Evolutionary conservation across 495 filamentous ascomycete species (phyloP).

Genomic region (Clohesyomyces aquaticus): DNA sequence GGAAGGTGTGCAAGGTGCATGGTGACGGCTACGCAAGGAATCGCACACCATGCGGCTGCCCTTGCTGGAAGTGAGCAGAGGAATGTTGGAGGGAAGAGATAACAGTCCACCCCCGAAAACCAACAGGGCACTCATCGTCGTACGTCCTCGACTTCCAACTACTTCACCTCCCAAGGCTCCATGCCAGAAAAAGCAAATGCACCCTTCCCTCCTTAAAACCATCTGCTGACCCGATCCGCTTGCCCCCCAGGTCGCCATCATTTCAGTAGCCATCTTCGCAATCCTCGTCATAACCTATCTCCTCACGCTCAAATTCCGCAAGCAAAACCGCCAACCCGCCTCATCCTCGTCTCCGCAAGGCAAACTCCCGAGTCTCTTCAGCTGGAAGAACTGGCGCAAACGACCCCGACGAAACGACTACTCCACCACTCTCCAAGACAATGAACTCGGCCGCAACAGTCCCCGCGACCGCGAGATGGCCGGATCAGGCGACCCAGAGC

Average conservation of each 20-base stretch:
- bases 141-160: constrained; percentile 4
- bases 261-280: constrained; percentile 48
- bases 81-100: constrained; percentile 8
- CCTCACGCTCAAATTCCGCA: constrained; percentile 52
- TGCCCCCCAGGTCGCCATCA: constrained; percentile 46
- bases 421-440: constrained; percentile 31
- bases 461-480: constrained; percentile 37
- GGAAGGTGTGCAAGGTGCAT: constrained; percentile 11
- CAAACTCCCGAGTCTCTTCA: constrained; percentile 30
- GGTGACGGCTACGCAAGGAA: constrained; percentile 4
- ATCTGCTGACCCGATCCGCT: neutral
- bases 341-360: constrained; percentile 40
- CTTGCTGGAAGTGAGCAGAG: constrained; percentile 6
- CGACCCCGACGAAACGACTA: constrained; percentile 25
- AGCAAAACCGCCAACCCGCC: constrained; percentile 61
- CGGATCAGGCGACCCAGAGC: constrained; percentile 22
- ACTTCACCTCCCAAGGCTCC: neutral
- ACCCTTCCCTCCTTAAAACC: neutral
- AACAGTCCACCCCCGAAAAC: no score
- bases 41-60: constrained; percentile 17
- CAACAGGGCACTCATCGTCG: constrained; percentile 6
- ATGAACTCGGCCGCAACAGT: constrained; percentile 20
- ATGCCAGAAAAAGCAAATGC: neutral
- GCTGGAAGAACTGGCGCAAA: constrained; percentile 29
- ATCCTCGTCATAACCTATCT: constrained; percentile 53